phyloP scores from a whole-genome alignment of 495 filamentous ascomycete genomes.

The Achaetomiella virescens region DNA sequence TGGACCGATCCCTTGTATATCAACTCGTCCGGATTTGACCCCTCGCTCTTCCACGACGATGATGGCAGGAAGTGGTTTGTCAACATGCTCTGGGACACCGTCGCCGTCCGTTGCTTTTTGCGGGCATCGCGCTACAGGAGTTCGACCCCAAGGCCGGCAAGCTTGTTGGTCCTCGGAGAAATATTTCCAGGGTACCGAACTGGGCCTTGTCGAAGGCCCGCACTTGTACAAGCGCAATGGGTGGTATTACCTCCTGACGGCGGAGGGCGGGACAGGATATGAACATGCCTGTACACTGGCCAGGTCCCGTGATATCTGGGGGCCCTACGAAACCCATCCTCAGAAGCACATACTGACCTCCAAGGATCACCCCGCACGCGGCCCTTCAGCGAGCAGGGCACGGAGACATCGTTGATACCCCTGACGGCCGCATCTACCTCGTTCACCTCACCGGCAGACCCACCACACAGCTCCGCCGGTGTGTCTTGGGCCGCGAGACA shows the following conservation, averaged over 20 bases:
- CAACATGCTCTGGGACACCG: conserved; percentile 52
- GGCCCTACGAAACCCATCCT: conserved; percentile 53
- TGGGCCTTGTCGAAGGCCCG: conserved; percentile 54
- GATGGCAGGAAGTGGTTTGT: conserved; percentile 51
- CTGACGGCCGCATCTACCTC: conserved; percentile 49
- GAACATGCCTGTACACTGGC: conserved; percentile 50
- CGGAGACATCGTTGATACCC: conserved; percentile 54
- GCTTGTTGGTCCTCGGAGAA: conserved; percentile 43
- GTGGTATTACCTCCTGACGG: conserved; percentile 63
- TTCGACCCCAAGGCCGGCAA: conserved; percentile 39
- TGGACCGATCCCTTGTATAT: conserved; percentile 52
- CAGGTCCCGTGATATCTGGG: conserved; percentile 48
- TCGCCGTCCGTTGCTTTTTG: conserved; percentile 38
- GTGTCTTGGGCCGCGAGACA: conserved; percentile 50
- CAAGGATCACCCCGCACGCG: conserved; percentile 38
- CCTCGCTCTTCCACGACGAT: conserved; percentile 53
- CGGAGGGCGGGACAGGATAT: conserved; percentile 58
- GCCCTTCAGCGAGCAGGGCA: conserved; percentile 52
- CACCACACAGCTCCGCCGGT: conserved; percentile 46
- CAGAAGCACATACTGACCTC: conserved; percentile 41
- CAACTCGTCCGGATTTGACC: conserved; percentile 53
- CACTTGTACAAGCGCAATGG: conserved; percentile 59
- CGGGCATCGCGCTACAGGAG: conserved; percentile 46
- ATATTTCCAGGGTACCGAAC: conserved; percentile 50
- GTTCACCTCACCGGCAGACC: conserved; percentile 51